Percentiles rank a stretch among this genome's conserved stretches.
Conservation (phyloP, 169 alveolate genomes). For the Cryptosporidium tyzzeri region DNA sequence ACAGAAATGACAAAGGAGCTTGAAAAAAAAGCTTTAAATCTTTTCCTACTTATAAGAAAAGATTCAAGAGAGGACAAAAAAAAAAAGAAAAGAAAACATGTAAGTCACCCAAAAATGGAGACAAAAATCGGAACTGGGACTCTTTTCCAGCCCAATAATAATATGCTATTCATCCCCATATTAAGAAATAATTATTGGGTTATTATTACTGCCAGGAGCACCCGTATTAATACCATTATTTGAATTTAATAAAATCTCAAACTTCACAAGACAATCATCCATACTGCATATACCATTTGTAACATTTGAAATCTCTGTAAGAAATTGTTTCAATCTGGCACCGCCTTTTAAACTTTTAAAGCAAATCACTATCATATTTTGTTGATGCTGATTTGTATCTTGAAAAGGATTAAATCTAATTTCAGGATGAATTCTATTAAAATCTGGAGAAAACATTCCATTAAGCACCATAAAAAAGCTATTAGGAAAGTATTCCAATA, state of each 20-base stretch:
- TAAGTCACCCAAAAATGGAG: neutral
- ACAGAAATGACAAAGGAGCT: too few species aligned
- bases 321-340: constrained; percentile 33
- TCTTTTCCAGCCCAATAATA: too few species aligned
- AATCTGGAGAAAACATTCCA: constrained; percentile 45
- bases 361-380: neutral
- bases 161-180: neutral
- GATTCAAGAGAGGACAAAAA: too few species aligned
- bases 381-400: constrained; percentile 27
- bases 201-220: neutral
- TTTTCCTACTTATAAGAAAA: too few species aligned
- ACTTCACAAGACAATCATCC: constrained; percentile 30
- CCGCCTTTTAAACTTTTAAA: constrained; percentile 41
- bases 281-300: constrained; percentile 29
- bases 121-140: neutral
- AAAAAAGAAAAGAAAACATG: too few species aligned
- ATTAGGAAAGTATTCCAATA: constrained; percentile 43
- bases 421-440: constrained; percentile 31
- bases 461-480: constrained; percentile 29
- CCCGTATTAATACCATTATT: neutral
- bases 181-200: constrained; percentile 39
- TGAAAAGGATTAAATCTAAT: constrained; percentile 37
- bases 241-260: constrained; percentile 15
- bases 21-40: too few species aligned
- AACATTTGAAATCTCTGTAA: constrained; percentile 41